Evolutionary conservation across 139 green algal genomes (phyloP), one percentile per base, ranked within the genome.

Genomic region (Tetradesmus lagerheimii): DNA sequence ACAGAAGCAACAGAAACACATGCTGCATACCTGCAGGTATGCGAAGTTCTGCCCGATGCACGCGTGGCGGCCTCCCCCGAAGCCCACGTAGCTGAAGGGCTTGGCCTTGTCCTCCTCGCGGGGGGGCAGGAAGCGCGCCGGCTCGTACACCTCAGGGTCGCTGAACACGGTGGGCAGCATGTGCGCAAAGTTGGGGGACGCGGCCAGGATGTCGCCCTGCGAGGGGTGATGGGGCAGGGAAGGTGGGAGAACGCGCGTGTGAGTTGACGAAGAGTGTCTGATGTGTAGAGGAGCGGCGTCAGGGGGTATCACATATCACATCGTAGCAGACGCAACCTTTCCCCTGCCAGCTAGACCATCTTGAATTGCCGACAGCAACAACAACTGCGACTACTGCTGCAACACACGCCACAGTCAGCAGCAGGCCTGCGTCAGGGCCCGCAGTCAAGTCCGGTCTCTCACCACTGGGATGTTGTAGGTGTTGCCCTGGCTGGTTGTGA

Each of bases 31-130:
- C 92, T 96, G 95, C 86, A 99, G 93, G 95, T 98, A 99, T 0
- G 97, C 98, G 92, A 99, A 99, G 90, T 97, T 98, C 90, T 97
- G 95, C 74, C 98, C 98, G 94, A 99, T 98, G 98, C 98, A 99
- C 18, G 94, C 96, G 93, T 99, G 98, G 74, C 98, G 93, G 39
- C 98, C 98, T 27, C 96, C 97, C 39, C 98, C 98, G 93, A 99
- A 99, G 38, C 98, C 96, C 57, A 99, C 96, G 95, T 97, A 99
- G 4, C 92, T 93, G 85, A 98, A 99, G 15, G 93, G 94, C 80
- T 90, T 92, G 38, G 83, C 88, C 91, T 98, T 98, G 93, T 99
- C 95, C 92, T 98, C 97, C 93, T 98, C 96, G 1, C 97, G 89
- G 0, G 95, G 95, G 1, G 94, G 84, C 53, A 89, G 66, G 80